These are phyloP conservation scores for Hypomyces perniciosus DNA, from an alignment of 2,329 filamentous ascomycete genomes.

Conservation along the genomic window DNA sequence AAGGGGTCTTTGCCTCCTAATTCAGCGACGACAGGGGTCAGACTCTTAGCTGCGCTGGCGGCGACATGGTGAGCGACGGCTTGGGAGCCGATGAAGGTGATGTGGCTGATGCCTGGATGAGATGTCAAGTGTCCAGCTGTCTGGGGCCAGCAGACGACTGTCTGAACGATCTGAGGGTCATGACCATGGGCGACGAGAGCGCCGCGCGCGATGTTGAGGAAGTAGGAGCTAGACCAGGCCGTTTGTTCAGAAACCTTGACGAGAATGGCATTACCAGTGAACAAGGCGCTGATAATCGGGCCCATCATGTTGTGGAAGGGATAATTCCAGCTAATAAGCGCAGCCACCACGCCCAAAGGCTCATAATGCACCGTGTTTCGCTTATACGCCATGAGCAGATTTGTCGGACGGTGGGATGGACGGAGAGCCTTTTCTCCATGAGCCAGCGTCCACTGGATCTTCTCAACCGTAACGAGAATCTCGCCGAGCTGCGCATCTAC, in stretches of 20 bases:
- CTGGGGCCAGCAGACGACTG: conserved; percentile 80
- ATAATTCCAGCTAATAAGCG: conserved; percentile 96
- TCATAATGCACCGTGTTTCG: conserved; percentile 85
- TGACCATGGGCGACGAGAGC: conserved; percentile 80
- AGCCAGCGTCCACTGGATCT: conserved; percentile 86
- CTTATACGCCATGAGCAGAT: conserved; percentile 93
- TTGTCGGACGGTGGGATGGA: conserved; percentile 71
- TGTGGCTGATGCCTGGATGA: conserved; percentile 75
- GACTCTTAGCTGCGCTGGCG: conserved; percentile 71
- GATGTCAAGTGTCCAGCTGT: conserved; percentile 77
- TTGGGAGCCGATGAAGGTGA: conserved; percentile 93
- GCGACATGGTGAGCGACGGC: conserved; percentile 84
- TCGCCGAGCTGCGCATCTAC: conserved; percentile 92
- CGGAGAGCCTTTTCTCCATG: conserved; percentile 79
- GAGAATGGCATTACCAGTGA: conserved; percentile 84
- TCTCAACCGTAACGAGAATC: conserved; percentile 89
- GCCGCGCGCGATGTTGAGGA: conserved; percentile 68
- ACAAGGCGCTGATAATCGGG: conserved; percentile 83
- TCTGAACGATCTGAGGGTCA: conserved; percentile 75
- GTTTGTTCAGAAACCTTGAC: conserved; percentile 95
- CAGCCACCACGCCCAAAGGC: conserved; percentile 85
- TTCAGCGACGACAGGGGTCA: conserved; percentile 88
- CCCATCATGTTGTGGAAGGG: conserved; percentile 93
- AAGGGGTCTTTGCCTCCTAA: conserved; percentile 93
- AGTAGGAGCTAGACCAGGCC: conserved; percentile 85